These are phyloP conservation scores for Sclerotinia minor DNA, from an alignment of 2,329 filamentous ascomycete species.

Conservation along the genomic window DNA sequence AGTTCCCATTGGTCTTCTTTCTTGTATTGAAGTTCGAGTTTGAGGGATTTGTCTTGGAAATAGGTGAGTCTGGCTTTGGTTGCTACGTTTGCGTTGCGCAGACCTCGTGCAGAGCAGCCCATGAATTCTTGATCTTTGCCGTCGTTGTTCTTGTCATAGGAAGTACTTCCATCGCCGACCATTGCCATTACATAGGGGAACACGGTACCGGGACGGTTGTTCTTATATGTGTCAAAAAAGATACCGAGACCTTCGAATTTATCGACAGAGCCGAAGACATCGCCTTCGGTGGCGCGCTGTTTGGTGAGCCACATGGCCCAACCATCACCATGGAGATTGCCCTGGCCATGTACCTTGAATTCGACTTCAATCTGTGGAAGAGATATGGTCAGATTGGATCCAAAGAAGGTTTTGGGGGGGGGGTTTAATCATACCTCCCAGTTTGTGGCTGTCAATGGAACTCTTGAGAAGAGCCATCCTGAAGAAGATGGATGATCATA, in stretches of 20 bases:
- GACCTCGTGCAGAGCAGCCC: conserved; percentile 89
- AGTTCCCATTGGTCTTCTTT: conserved; percentile 80
- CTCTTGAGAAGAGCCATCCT: conserved; percentile 91
- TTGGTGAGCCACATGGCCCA: conserved; percentile 99
- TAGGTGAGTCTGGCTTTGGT: conserved; percentile 90
- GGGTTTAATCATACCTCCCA: conserved; percentile 66
- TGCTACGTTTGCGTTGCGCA: conserved; percentile 75
- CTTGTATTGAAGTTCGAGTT: conserved; percentile 94
- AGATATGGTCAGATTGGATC: conserved; percentile 16
- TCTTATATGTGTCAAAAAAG: conserved; percentile 98
- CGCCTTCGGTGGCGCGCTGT: conserved; percentile 75
- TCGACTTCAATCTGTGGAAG: conserved; percentile 74
- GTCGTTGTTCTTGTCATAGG: conserved; percentile 91
- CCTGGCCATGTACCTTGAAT: conserved; percentile 87
- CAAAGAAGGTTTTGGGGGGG: background rate
- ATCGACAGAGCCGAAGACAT: conserved; percentile 86
- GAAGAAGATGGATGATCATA: conserved; percentile 86
- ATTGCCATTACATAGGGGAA: conserved; percentile 99
- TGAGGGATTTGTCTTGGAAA: conserved; percentile 92
- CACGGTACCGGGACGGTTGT: conserved; percentile 90
- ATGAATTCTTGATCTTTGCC: conserved; percentile 91
- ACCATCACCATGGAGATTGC: conserved; percentile 90
- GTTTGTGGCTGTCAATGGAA: conserved; percentile 94
- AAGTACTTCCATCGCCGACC: conserved; percentile 85
- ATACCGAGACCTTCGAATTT: conserved; percentile 91